Conservation (phyloP, 768 basidiomycete genomes). For the Mycena latifolia region DNA sequence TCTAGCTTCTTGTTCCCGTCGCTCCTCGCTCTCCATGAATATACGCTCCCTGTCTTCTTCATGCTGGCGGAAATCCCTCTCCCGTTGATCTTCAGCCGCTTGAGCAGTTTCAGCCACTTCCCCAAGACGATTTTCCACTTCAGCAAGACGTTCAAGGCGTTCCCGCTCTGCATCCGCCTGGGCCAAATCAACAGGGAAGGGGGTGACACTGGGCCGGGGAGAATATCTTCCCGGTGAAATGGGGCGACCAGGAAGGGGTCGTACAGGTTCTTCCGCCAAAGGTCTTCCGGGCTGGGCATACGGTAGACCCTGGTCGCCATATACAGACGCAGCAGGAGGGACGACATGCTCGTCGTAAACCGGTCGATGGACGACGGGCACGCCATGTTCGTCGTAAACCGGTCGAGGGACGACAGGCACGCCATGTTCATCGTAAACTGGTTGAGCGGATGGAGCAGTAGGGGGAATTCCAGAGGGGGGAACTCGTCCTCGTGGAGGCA, state of each 20-base stretch:
- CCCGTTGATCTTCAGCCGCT: slow-evolving; percentile 74
- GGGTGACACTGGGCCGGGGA: slow-evolving; percentile 50
- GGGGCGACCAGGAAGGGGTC: slow-evolving; percentile 27
- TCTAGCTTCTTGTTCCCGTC: slow-evolving; percentile 67
- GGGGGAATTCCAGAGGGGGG: neutral
- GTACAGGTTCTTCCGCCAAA: slow-evolving; percentile 8
- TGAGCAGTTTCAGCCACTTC: slow-evolving; percentile 62
- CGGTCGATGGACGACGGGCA: slow-evolving; percentile 5
- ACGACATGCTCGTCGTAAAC: slow-evolving; percentile 9
- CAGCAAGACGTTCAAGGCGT: slow-evolving; percentile 68
- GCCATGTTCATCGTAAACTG: slow-evolving; percentile 10
- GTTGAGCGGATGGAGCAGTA: slow-evolving; percentile 1
- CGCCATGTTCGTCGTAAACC: slow-evolving; percentile 8
- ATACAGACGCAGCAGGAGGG: neutral
- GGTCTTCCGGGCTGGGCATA: neutral
- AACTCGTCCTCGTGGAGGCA: slow-evolving; percentile 8
- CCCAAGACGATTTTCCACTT: slow-evolving; percentile 63
- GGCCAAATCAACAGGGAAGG: slow-evolving; percentile 51
- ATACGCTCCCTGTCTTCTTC: slow-evolving; percentile 75
- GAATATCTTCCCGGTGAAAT: slow-evolving; percentile 35
- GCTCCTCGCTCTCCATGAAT: slow-evolving; percentile 70
- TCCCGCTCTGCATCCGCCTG: slow-evolving; percentile 62
- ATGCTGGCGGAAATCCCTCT: slow-evolving; percentile 70
- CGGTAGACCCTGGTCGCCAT: slow-evolving; percentile 15
- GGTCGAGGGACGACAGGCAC: slow-evolving; percentile 8